These are phyloP conservation scores for Panellus pusillus DNA, from an alignment of 768 basidiomycete genomes.

Conservation along the genomic window DNA sequence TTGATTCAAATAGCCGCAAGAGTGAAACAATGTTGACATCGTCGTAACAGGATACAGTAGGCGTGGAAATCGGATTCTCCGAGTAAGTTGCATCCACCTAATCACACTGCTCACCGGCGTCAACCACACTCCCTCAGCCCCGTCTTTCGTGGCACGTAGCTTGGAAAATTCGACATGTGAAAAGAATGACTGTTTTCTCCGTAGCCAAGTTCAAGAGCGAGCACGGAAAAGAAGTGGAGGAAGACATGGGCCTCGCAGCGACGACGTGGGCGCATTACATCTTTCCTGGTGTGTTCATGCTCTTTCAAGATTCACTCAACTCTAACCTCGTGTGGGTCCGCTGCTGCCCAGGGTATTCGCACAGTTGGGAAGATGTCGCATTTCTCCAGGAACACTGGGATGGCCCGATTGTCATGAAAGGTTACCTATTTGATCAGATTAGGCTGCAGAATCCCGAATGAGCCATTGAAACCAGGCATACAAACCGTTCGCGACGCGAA, in stretches of 20 bases:
- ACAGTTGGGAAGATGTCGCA: slow-evolving; percentile 45
- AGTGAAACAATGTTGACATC: no score
- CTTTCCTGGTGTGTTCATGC: no score
- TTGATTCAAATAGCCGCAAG: not conserved
- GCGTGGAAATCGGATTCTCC: slow-evolving; percentile 40
- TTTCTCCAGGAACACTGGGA: slow-evolving; percentile 49
- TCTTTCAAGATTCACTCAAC: no score
- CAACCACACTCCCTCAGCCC: slow-evolving; percentile 25
- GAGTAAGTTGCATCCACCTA: slow-evolving; percentile 24
- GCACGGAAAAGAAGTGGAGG: slow-evolving; percentile 19
- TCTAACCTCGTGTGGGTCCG: no score
- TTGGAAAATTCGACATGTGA: no score
- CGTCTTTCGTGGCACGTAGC: no score
- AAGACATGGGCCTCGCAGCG: slow-evolving; percentile 23
- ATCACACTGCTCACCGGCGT: no score
- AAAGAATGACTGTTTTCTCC: no score
- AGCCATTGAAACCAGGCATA: no score
- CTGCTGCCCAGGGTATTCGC: slow-evolving; percentile 41
- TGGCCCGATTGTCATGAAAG: slow-evolving; percentile 49
- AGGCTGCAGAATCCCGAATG: no score
- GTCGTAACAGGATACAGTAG: slow-evolving; percentile 36
- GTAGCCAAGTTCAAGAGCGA: slow-evolving; percentile 35
- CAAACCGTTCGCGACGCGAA: slow-evolving; percentile 49
- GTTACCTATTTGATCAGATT: no score
- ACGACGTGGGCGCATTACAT: slow-evolving; percentile 9